phyloP scores from a whole-genome alignment of 2,329 filamentous ascomycete species.

The Aspergillus sp. region DNA sequence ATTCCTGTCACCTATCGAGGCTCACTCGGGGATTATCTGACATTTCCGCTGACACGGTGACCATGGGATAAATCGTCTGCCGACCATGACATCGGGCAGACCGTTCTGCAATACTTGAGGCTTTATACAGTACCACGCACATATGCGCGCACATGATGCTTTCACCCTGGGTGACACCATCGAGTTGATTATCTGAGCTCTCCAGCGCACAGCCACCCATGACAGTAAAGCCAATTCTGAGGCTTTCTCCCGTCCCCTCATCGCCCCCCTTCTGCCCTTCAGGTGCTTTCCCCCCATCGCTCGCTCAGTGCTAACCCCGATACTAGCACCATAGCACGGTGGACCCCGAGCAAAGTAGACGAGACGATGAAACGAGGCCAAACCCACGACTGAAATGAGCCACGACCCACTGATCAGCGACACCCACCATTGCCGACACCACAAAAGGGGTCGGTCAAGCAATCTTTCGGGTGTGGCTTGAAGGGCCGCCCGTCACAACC shows the following conservation, averaged over 20 bases:
- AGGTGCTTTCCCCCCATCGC: not conserved
- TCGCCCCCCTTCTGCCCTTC: not conserved
- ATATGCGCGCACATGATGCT: not conserved
- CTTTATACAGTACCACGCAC: not conserved
- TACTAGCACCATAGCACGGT: not conserved
- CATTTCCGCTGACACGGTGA: conserved; percentile 1
- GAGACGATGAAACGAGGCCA: conserved; percentile 4
- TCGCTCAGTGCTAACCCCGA: not conserved
- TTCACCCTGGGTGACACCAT: too few relatives aligned
- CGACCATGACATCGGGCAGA: not conserved
- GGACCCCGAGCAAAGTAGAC: conserved; percentile 3
- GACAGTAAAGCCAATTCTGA: too few relatives aligned
- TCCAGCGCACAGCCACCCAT: too few relatives aligned
- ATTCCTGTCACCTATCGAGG: not conserved
- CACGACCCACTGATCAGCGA: conserved; percentile 14
- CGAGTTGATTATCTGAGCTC: too few relatives aligned
- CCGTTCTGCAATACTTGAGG: not conserved
- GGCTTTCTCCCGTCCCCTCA: not conserved
- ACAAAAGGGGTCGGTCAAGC: conserved; percentile 1
- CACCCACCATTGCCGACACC: conserved; percentile 6
- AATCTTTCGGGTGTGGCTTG: not conserved
- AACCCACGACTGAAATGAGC: not conserved
- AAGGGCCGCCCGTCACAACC: not conserved
- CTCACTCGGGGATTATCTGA: not conserved
- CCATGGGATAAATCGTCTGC: not conserved